Percentiles rank a stretch among this genome's conserved stretches.
These are phyloP conservation scores for Artomyces pyxidatus DNA, from an alignment of 768 basidiomycete species.

Conservation along the genomic window DNA sequence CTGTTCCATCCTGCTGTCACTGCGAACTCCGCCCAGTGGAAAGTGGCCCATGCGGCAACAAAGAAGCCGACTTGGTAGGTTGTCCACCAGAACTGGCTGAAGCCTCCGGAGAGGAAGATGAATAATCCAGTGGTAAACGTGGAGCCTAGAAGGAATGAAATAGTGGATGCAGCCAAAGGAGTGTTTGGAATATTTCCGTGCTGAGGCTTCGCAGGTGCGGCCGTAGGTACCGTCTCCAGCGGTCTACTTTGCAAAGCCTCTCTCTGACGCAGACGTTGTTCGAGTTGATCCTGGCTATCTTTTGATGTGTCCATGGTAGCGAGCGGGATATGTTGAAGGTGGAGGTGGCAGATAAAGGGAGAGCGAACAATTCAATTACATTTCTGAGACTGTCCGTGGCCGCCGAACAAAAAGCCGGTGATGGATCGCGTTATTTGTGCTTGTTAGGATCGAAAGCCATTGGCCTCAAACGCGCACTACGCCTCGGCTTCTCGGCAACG, in stretches of 20 bases:
- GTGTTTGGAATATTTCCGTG: conserved; percentile 80
- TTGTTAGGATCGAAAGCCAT: neutral
- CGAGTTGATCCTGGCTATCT: conserved; percentile 31
- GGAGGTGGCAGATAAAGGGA: neutral
- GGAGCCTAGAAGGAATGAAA: conserved; percentile 82
- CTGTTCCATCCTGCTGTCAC: conserved; percentile 95
- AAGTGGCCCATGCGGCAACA: conserved; percentile 71
- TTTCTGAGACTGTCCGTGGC: too few relatives aligned
- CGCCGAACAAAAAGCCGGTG: neutral
- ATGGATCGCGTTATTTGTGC: neutral
- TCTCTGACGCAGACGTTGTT: conserved; percentile 38
- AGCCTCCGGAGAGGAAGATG: conserved; percentile 41
- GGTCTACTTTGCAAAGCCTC: conserved; percentile 26
- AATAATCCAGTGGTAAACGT: conserved; percentile 52
- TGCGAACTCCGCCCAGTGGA: conserved; percentile 92
- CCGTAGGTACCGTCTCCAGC: conserved; percentile 48
- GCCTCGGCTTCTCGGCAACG: neutral
- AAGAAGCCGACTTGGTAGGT: conserved; percentile 81
- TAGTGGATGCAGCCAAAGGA: conserved; percentile 64
- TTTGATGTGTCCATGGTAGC: too few relatives aligned
- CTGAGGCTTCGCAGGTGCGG: conserved; percentile 23
- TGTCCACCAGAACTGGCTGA: conserved; percentile 45
- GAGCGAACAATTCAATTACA: neutral
- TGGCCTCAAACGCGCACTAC: neutral
- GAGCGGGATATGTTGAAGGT: neutral